phyloP scores from a whole-genome alignment of 2,329 filamentous ascomycete species.

The Ceratocystis huliohia region DNA sequence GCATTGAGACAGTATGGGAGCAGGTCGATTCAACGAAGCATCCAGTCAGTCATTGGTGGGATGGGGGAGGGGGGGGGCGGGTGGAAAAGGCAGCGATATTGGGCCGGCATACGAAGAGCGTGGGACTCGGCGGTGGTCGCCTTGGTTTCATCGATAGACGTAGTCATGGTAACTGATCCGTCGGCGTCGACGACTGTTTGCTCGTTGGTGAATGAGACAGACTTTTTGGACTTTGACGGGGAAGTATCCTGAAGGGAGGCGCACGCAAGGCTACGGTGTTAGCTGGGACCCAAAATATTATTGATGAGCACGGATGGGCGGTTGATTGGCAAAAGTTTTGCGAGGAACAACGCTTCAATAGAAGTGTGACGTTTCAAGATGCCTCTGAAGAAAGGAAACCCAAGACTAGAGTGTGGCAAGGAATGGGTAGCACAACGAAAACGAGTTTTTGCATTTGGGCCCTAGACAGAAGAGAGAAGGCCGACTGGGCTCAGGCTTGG shows the following conservation, averaged over 20 bases:
- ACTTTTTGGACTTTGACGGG: constrained; percentile 62
- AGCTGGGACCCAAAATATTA: not conserved
- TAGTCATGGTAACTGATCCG: constrained; percentile 67
- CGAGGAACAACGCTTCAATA: too few species aligned
- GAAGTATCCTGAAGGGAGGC: constrained; percentile 10
- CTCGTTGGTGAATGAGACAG: constrained; percentile 83
- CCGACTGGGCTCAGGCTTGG: too few species aligned
- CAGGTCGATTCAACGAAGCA: not conserved
- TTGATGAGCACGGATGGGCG: too few species aligned
- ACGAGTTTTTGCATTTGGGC: not conserved
- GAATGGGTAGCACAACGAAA: not conserved
- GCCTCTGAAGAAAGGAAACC: not conserved
- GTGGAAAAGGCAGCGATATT: not conserved
- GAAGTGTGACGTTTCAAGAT: not conserved
- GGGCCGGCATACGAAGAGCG: constrained; percentile 51
- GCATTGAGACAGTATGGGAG: not conserved
- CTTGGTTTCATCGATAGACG: constrained; percentile 53
- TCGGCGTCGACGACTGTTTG: constrained; percentile 79
- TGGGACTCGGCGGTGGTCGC: constrained; percentile 71
- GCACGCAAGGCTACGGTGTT: constrained; percentile 7
- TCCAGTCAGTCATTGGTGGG: not conserved
- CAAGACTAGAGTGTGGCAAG: not conserved
- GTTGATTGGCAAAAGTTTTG: too few species aligned
- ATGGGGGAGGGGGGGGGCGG: not conserved
- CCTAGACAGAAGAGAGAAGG: not conserved